Evolutionary conservation across 2,329 filamentous ascomycete genomes (phyloP).

Genomic region (Dactylellina sp.): DNA sequence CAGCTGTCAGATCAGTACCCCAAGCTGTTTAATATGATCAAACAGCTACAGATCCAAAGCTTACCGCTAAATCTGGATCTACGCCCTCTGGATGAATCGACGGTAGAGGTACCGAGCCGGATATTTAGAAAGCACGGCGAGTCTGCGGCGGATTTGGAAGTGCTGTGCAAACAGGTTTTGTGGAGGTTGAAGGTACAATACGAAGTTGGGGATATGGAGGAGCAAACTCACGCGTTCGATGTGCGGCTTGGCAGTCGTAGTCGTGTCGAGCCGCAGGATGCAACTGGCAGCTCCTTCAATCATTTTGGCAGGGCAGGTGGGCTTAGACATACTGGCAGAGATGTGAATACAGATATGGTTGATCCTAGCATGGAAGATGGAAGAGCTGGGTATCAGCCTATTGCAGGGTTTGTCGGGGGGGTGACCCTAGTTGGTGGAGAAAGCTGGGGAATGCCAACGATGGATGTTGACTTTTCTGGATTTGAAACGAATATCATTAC

Average conservation of each 20-base stretch:
- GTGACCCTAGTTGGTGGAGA: not conserved
- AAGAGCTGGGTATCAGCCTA: conserved; percentile 18
- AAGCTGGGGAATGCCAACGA: conserved; percentile 26
- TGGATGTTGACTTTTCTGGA: conserved; percentile 55
- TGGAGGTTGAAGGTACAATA: conserved; percentile 49
- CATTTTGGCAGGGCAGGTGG: not conserved
- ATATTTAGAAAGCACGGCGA: conserved; percentile 27
- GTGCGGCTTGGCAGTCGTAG: conserved; percentile 22
- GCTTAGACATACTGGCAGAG: not conserved
- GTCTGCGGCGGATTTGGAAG: conserved; percentile 23
- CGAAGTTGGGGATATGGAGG: conserved; percentile 7
- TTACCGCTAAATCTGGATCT: conserved; percentile 26
- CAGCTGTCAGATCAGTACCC: conserved; percentile 2
- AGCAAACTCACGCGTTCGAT: conserved; percentile 22
- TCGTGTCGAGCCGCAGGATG: conserved; percentile 19
- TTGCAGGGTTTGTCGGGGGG: conserved; percentile 8
- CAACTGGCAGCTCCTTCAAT: conserved; percentile 15
- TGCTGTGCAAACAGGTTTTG: conserved; percentile 19
- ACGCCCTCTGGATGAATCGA: not conserved
- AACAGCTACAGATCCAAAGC: conserved; percentile 2
- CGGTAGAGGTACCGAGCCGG: not conserved
- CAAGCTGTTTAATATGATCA: conserved; percentile 8
- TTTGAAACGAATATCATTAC: conserved; percentile 53
- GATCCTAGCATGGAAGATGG: not conserved
- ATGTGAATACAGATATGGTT: conserved; percentile 6